Conservation (phyloP, 495 filamentous ascomycete species). For the Talaromyces liani region DNA sequence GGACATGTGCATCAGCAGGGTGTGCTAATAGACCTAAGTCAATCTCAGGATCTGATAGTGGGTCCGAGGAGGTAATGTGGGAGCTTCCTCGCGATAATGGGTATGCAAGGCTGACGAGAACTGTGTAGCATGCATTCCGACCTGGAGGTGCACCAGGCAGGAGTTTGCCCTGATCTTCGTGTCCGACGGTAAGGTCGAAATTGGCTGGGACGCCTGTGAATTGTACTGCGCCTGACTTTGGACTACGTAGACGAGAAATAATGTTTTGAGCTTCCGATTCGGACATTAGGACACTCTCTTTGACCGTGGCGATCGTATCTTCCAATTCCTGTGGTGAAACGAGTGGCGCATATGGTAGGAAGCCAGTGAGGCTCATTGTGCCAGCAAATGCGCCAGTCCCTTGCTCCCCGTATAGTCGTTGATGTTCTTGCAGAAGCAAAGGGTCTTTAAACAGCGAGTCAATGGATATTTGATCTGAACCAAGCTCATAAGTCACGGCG, state of each 20-base stretch:
- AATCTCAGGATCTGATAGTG: conserved; percentile 19
- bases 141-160: not conserved
- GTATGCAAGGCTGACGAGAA: conserved; percentile 14
- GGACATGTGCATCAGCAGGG: conserved; percentile 29
- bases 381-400: conserved; percentile 3
- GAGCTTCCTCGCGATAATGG: conserved; percentile 49
- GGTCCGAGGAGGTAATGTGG: conserved; percentile 39
- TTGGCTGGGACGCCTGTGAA: conserved; percentile 2
- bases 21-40: conserved; percentile 26
- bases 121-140: conserved; percentile 8
- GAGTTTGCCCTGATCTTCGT: not conserved
- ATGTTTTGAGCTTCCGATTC: not conserved
- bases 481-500: conserved; percentile 2
- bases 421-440: not conserved
- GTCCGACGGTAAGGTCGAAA: not conserved
- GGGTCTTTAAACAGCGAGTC: conserved; percentile 4
- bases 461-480: not conserved
- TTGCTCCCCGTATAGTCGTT: conserved; percentile 6
- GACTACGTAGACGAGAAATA: conserved; percentile 3
- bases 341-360: conserved; percentile 5
- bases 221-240: conserved; percentile 6
- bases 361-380: conserved; percentile 6
- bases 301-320: not conserved
- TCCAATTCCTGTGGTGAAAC: conserved; percentile 3
- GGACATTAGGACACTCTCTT: not conserved